A percentile compares a stretch with the other conserved stretches of the same genome.
phyloP scores from a whole-genome alignment of 2,329 filamentous ascomycete species.

The Calonectria fujianensis region DNA sequence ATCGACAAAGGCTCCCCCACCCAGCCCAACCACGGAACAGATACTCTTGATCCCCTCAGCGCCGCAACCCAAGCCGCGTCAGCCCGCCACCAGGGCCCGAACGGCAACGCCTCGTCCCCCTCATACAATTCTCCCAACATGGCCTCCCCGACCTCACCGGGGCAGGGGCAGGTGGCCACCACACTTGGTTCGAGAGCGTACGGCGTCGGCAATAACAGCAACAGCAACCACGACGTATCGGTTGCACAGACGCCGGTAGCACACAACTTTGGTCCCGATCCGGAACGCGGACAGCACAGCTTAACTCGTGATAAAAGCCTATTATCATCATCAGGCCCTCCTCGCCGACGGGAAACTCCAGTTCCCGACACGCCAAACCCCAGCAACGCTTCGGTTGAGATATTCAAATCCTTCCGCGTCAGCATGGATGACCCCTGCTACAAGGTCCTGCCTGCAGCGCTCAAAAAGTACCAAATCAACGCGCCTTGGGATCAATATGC shows the following conservation, averaged over 20 bases:
- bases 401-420: constrained; percentile 99
- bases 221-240: too few species aligned
- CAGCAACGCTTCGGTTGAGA: constrained; percentile 83
- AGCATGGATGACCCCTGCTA: constrained; percentile 99
- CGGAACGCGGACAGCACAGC: constrained; percentile 62
- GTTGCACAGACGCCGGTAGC: too few species aligned
- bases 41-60: constrained; percentile 80
- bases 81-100: constrained; percentile 82
- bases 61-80: constrained; percentile 82
- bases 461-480: constrained; percentile 99
- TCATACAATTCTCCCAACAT: constrained; percentile 79
- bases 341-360: constrained; percentile 77
- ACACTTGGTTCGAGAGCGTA: constrained; percentile 79
- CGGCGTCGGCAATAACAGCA: constrained; percentile 48
- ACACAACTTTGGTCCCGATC: constrained; percentile 55
- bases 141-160: constrained; percentile 81
- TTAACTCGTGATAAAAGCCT: constrained; percentile 55
- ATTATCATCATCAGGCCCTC: constrained; percentile 58
- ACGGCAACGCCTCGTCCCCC: constrained; percentile 73
- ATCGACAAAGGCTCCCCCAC: constrained; percentile 85
- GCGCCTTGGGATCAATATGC: constrained; percentile 98
- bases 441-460: constrained; percentile 94
- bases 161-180: constrained; percentile 58
- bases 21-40: constrained; percentile 81
- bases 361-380: constrained; percentile 75